Evolutionary conservation across 2,329 filamentous ascomycete species (phyloP).

Genomic region (Fusarium subtropicale): DNA sequence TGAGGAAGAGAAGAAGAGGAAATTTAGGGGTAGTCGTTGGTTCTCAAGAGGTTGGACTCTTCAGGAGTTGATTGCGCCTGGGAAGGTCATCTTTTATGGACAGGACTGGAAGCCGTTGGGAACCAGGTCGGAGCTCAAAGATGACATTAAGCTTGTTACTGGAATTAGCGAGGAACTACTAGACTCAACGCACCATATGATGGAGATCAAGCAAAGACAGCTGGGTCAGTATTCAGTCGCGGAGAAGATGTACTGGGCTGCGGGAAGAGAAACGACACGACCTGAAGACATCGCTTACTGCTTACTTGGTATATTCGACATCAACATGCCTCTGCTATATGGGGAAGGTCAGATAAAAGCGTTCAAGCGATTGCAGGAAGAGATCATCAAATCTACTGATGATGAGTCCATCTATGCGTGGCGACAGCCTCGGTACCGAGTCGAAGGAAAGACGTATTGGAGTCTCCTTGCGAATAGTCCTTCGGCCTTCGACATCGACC

Average conservation of each 20-base stretch:
- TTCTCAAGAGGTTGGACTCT: conserved; percentile 49
- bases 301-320: conserved; percentile 50
- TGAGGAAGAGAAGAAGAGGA: not conserved
- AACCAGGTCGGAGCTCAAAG: conserved; percentile 35
- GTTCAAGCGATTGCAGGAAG: conserved; percentile 47
- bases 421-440: conserved; percentile 31
- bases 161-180: conserved; percentile 39
- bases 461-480: conserved; percentile 46
- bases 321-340: conserved; percentile 52
- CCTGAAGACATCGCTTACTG: conserved; percentile 51
- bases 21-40: conserved; percentile 40
- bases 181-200: conserved; percentile 20
- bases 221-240: conserved; percentile 40
- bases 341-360: conserved; percentile 49
- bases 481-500: conserved; percentile 43
- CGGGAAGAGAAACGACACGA: conserved; percentile 46
- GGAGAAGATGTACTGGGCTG: conserved; percentile 50
- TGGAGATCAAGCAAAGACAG: conserved; percentile 5
- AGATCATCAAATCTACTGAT: conserved; percentile 47
- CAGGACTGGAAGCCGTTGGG: conserved; percentile 39
- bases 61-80: conserved; percentile 48
- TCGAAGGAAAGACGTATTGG: conserved; percentile 40
- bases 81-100: conserved; percentile 43
- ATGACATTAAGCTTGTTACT: conserved; percentile 32
- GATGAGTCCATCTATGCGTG: conserved; percentile 50